A percentile compares a stretch with the other conserved stretches of the same genome.
Conservation (phyloP, 2,329 filamentous ascomycete genomes). For the Colletotrichum paranaense region DNA sequence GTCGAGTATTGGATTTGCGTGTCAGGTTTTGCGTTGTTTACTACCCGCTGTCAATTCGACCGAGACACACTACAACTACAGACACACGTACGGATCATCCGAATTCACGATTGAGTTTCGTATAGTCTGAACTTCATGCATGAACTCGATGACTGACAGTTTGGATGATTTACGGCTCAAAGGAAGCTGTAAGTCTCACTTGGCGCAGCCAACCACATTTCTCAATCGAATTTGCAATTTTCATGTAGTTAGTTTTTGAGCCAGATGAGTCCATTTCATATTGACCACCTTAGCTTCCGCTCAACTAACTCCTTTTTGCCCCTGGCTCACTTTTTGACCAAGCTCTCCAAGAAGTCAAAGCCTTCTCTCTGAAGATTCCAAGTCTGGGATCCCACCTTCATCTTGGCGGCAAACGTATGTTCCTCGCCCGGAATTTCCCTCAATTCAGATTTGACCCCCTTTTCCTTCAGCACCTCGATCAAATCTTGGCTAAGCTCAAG, state of each 20-base stretch:
- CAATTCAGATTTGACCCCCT: slow-evolving; percentile 48
- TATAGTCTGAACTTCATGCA: neutral
- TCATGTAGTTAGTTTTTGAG: neutral
- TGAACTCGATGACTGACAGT: neutral
- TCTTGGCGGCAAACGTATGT: slow-evolving; percentile 55
- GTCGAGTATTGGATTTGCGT: neutral
- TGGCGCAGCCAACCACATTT: neutral
- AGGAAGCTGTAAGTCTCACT: neutral
- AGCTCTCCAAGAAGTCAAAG: slow-evolving; percentile 53
- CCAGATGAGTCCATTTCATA: neutral
- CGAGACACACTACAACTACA: neutral
- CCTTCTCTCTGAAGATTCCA: slow-evolving; percentile 50
- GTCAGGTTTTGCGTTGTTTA: neutral
- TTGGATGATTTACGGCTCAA: neutral
- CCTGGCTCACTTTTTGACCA: slow-evolving; percentile 23
- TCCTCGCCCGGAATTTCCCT: slow-evolving; percentile 51
- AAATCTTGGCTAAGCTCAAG: slow-evolving; percentile 47
- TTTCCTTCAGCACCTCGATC: slow-evolving; percentile 39
- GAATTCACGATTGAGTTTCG: neutral
- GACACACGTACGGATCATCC: neutral
- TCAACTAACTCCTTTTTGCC: neutral
- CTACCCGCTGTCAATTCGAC: slow-evolving; percentile 8
- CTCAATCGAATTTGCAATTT: neutral
- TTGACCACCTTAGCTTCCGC: neutral
- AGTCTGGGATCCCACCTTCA: slow-evolving; percentile 50